Conservation (phyloP, 2,329 filamentous ascomycete genomes). For the Chaetomium strumarium region DNA sequence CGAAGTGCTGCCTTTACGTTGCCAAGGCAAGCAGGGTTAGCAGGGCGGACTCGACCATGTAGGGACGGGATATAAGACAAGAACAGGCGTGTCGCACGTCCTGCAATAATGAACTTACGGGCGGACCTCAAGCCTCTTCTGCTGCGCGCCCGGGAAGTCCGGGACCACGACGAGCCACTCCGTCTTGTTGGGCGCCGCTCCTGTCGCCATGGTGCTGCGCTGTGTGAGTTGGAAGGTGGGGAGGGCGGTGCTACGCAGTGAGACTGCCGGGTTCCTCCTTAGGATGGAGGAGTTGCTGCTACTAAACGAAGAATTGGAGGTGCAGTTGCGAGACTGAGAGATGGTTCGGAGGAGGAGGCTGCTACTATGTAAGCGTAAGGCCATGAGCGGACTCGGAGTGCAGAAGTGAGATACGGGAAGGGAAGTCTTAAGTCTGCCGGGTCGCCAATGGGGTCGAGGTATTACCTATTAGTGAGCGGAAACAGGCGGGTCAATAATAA, state of each 20-base stretch:
- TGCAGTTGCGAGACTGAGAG: neutral
- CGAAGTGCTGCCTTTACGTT: constrained; percentile 45
- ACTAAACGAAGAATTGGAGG: neutral
- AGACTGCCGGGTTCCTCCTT: neutral
- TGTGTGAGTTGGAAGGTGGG: neutral
- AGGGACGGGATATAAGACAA: neutral
- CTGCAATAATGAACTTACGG: constrained; percentile 44
- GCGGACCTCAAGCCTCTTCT: constrained; percentile 57
- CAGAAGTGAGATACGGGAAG: neutral
- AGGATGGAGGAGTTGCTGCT: neutral
- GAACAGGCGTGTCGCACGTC: neutral
- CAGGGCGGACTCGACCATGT: no score
- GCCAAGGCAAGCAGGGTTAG: neutral
- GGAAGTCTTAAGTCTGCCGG: neutral
- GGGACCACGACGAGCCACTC: constrained; percentile 67
- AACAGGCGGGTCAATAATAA: constrained; percentile 4
- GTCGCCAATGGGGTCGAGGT: neutral
- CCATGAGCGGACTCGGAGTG: constrained; percentile 1
- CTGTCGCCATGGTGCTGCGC: constrained; percentile 21
- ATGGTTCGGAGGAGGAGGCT: constrained; percentile 1
- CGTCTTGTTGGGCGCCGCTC: constrained; percentile 39
- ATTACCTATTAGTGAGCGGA: constrained; percentile 2
- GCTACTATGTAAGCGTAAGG: constrained; percentile 6
- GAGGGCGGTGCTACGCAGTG: neutral
- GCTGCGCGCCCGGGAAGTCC: constrained; percentile 54